phyloP scores from a whole-genome alignment of 1,139 yeast species.

The Zygoascus meyerae region DNA sequence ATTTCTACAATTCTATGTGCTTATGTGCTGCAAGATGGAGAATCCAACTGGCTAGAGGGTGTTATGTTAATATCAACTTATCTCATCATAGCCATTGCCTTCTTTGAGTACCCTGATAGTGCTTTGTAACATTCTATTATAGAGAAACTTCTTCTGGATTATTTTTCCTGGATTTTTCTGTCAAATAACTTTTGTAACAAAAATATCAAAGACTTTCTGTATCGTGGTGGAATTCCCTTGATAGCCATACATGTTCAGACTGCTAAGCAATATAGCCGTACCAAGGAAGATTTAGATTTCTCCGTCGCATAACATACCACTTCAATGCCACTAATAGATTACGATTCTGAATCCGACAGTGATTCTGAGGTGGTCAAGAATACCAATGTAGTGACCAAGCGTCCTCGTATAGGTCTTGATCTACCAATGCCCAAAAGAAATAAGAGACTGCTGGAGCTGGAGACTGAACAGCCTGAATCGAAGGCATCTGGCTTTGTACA shows the following conservation, averaged over 20 bases:
- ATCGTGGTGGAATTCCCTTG: too few species aligned
- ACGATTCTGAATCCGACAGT: slow-evolving; percentile 9
- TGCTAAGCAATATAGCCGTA: too few species aligned
- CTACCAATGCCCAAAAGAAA: slow-evolving; percentile 1
- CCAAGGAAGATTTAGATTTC: too few species aligned
- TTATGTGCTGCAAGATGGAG: slow-evolving; percentile 86
- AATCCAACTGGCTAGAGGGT: slow-evolving; percentile 95
- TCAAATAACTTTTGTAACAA: too few species aligned
- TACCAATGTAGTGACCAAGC: neutral
- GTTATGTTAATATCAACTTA: slow-evolving; percentile 85
- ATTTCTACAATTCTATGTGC: slow-evolving; percentile 84
- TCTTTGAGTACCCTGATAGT: slow-evolving; percentile 67
- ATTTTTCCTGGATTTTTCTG: neutral
- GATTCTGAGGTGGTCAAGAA: neutral
- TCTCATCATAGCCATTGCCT: slow-evolving; percentile 78
- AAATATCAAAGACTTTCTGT: too few species aligned
- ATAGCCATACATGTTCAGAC: too few species aligned
- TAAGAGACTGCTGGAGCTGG: neutral
- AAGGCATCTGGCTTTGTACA: neutral
- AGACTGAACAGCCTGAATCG: neutral
- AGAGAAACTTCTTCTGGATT: too few species aligned
- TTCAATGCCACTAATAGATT: slow-evolving; percentile 10
- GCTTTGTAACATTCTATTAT: neutral
- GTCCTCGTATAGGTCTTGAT: neutral
- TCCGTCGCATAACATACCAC: neutral